Conservation (phyloP, 306 rosid species). For the Fragaria iinumae region DNA sequence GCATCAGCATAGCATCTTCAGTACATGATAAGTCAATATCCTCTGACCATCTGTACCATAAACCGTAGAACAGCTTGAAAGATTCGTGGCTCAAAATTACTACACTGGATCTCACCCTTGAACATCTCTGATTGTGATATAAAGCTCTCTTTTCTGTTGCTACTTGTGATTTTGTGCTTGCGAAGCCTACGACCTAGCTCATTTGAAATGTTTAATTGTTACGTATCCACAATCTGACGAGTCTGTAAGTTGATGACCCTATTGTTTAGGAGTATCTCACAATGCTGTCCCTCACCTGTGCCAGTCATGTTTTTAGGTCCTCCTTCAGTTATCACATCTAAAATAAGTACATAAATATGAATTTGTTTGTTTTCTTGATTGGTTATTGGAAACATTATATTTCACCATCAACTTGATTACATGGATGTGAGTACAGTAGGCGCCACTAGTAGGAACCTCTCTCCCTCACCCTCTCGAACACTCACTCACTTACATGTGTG, state of each 20-base stretch:
- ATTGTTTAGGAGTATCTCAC: neutral
- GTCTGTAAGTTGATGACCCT: too few relatives aligned
- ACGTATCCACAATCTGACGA: too few relatives aligned
- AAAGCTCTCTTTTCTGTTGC: constrained; percentile 39
- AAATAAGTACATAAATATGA: neutral
- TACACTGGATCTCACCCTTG: neutral
- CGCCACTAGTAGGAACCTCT: neutral
- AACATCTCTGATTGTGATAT: constrained; percentile 38
- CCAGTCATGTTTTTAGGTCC: neutral
- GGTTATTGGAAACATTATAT: neutral
- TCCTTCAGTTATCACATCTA: neutral
- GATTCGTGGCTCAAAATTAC: too few relatives aligned
- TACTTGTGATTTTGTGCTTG: constrained; percentile 35
- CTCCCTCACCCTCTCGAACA: neutral
- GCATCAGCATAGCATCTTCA: too few relatives aligned
- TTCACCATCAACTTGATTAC: neutral
- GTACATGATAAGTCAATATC: too few relatives aligned
- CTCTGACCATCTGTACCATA: too few relatives aligned
- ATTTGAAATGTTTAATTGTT: too few relatives aligned
- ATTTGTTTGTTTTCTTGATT: neutral
- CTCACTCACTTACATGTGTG: neutral
- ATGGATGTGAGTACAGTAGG: neutral
- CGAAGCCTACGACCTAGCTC: too few relatives aligned
- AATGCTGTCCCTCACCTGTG: neutral
- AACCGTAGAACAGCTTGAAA: too few relatives aligned